Base-by-base conservation (phyloP, 225 moss, liverwort and hornwort species). In the Takakia lepidozioides region DNA sequence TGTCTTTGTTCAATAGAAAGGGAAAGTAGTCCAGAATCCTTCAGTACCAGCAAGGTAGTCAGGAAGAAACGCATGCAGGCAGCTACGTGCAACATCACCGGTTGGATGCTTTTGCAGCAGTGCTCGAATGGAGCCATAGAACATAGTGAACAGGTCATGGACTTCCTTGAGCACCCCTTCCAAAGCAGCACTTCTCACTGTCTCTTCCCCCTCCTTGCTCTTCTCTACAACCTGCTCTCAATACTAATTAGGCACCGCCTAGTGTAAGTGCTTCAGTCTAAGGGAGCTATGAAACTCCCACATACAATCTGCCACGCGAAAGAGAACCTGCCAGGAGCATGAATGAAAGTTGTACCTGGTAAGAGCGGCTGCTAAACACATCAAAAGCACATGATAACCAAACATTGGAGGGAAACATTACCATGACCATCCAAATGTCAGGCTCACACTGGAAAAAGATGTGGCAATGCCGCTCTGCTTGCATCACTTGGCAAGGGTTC, bases 391-490 rank as follows among this genome's bases (percentile, higher is more conserved):
- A n/a, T n/a, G n/a, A n/a, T n/a, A n/a, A n/a, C n/a, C n/a, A n/a
- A n/a, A n/a, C n/a, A n/a, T n/a, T n/a, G n/a, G n/a, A n/a, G n/a
- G 49, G 49, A 44, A 49, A 20, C 42, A 82, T 75, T 68, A 92
- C 92, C 87, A 87, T 76, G 60, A 92, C 84, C 62, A 92, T 92
- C 84, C 82, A 92, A 37, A 92, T 72, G 64, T 92, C 82, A 47
- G 87, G 87, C 60, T 87, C 84, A 51, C 92, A 92, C 56, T 92
- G 76, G 34, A 76, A 71, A 66, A 85, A 85, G 19, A 82, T 35
- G 51, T 87, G 84, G 22, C 72, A 81, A 54, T 76, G 87, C 38
- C 62, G 68, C 63, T 84, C 87, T 43, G 87, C 87, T 64, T 87
- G 79, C 84, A 92, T 92, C 60, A 87, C 53, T 68, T 91, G 75